These are phyloP conservation scores for Stemphylium vesicarium DNA, from an alignment of 2,329 filamentous ascomycete species.

Conservation along the genomic window DNA sequence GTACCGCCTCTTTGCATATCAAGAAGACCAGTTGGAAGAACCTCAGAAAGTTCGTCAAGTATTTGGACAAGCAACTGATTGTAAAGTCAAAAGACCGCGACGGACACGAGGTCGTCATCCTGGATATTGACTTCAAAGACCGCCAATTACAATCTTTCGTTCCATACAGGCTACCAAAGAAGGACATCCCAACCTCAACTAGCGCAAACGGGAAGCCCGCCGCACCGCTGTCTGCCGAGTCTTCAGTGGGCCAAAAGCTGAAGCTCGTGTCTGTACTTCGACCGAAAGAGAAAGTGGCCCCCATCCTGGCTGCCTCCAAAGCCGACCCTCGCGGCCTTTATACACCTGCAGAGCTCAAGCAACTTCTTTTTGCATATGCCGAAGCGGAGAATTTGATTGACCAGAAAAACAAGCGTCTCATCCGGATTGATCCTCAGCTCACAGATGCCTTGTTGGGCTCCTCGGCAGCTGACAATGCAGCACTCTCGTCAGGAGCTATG, in stretches of 20 bases:
- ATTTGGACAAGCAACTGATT: constrained; percentile 68
- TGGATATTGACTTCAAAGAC: constrained; percentile 70
- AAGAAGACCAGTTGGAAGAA: constrained; percentile 76
- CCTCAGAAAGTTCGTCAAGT: constrained; percentile 72
- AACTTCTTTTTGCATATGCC: constrained; percentile 64
- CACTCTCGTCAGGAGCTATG: constrained; percentile 63
- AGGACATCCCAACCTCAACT: constrained; percentile 50
- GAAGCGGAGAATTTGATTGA: constrained; percentile 64
- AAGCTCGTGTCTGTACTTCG: constrained; percentile 62
- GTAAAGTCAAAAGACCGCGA: constrained; percentile 70
- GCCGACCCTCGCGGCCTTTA: constrained; percentile 63
- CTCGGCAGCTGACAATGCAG: constrained; percentile 61
- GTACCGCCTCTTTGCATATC: constrained; percentile 66
- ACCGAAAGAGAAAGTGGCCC: constrained; percentile 63
- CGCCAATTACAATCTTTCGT: constrained; percentile 61
- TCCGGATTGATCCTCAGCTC: constrained; percentile 67
- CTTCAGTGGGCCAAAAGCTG: constrained; percentile 55
- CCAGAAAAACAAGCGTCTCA: constrained; percentile 64
- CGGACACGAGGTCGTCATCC: constrained; percentile 67
- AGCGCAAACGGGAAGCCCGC: constrained; percentile 50
- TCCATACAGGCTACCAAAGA: constrained; percentile 68
- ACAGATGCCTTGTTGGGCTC: constrained; percentile 66
- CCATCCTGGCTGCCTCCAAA: constrained; percentile 60
- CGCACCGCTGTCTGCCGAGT: constrained; percentile 47
- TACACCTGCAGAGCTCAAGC: constrained; percentile 65